Evolutionary conservation across 129 eudicot species (phyloP), one percentile per base, ranked within the genome.

Genomic region (Flaveria bidentis): DNA sequence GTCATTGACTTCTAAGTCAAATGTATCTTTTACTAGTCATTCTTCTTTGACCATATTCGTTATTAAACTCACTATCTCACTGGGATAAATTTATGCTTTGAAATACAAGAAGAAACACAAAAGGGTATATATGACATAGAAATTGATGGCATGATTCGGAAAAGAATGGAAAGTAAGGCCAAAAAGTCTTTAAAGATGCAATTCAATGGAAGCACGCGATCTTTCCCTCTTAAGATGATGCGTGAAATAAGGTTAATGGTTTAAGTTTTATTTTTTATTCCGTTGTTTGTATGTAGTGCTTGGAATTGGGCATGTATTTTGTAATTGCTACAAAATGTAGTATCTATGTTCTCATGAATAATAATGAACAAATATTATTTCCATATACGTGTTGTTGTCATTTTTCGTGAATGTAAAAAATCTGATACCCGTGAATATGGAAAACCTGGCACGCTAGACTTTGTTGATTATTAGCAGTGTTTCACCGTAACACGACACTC

Each of bases 181-280:
- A 30, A 47, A 28, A 64, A 76, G 73, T 76, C 51, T 65, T 60
- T 65, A 76, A 49, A 50, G 80, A 61, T 7, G 80, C 80, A 76
- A 65, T 76, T 20, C 36, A 1, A 30, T 64, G 80, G n/a, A 65
- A 76, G 33, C 20, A 51, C 20, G 13, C 22, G 2, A n/a, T 65
- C 30, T 16, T 9, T n/a, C 62, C 49, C 30, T 46, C 49, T 47
- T 30, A 46, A 75, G 50, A 25, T 28, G 44, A 12, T 58, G 55
- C 14, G 22, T 11, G 13, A 5, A 51, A 51, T 4, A 16, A 16
- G 20, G n/a, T 51, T 6, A 51, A 16, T 51, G 57, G 18, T 51
- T 51, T 51, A 5, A 16, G 16, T 51, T 51, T 0, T 51, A 15
- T 51, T 8, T 56, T 8, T 17, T 20, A 18, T 8, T 2, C 0